Evolutionary conservation across 2,329 filamentous ascomycete species (phyloP), one percentile per base, ranked within the genome.

Genomic region (Cordyceps cateniannulata): DNA sequence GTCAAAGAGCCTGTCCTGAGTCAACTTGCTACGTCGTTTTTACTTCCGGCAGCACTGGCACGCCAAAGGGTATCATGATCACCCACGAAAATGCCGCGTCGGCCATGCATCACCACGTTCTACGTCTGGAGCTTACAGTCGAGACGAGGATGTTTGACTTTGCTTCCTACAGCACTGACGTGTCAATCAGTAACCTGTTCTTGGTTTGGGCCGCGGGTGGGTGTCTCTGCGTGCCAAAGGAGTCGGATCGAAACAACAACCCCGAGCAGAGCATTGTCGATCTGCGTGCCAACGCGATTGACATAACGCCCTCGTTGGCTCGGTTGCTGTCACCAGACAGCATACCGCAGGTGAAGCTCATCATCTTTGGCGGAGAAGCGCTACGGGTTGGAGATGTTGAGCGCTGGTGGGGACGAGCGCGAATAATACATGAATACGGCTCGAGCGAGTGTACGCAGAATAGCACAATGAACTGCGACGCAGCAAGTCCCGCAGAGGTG

Each of bases 1-100:
- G 3, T 4, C 35, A 25, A 9, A 16, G 9, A 27, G 12, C 12
- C 35, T 61, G 40, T 51, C 63, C 16, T 3, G 32, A 12, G 10
- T 35, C 32, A 12, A 35, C 32, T 35, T 35, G 32, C 32, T 71
- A 68, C 32, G 77, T 80, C 64, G 77, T 81, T 67, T 82, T 81
- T 64, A 83, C 80, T 20, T 81, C 78, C 5, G 80, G 80, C 18
- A 80, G 76, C 24, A 82, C 80, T 0, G 80, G 80, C 6, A 70
- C 69, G 24, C 80, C 80, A 2, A 83, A 81, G 69, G 79, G 64
- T 3, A 55, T 65, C 10, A 27, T 62, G 10, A 27, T 63, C 18
- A 48, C 40, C 2, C 61, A 63, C n/a, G 22, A 20, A 20, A 55
- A 29, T 29, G 58, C 57, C 22, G 38, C 40, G 62, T 67, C 66